Evolutionary conservation across 2,329 filamentous ascomycete genomes (phyloP).

Genomic region (Aspergillus terreus): DNA sequence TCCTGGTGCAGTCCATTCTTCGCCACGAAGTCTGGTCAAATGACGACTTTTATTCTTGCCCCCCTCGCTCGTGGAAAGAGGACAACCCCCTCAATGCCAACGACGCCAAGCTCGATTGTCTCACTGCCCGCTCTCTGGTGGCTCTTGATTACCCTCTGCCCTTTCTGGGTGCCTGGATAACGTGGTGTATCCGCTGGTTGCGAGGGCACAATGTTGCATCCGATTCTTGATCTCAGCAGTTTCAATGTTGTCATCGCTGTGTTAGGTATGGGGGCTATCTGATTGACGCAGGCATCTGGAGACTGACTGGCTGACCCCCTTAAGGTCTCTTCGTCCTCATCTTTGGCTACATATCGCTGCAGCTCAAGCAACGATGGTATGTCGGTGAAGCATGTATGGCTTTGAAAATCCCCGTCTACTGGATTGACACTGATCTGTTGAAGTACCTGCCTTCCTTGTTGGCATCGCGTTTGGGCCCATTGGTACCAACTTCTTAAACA

Average conservation of each 20-base stretch:
- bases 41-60: neutral
- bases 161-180: neutral
- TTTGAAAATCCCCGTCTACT: neutral
- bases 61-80: neutral
- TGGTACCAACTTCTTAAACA: slow-evolving; percentile 51
- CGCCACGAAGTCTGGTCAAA: too few species aligned
- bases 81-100: neutral
- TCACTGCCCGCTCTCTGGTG: too few species aligned
- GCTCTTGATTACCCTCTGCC: too few species aligned
- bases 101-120: too few species aligned
- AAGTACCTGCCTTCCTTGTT: slow-evolving; percentile 54
- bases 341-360: slow-evolving; percentile 33
- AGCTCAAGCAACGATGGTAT: slow-evolving; percentile 38
- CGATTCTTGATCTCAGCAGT: slow-evolving; percentile 32
- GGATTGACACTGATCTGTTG: slow-evolving; percentile 1
- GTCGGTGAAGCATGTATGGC: slow-evolving; percentile 38
- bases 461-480: slow-evolving; percentile 56
- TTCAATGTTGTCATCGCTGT: slow-evolving; percentile 33
- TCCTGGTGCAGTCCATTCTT: neutral
- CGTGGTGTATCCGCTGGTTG: neutral
- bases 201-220: slow-evolving; percentile 28
- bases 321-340: slow-evolving; percentile 31
- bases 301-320: slow-evolving; percentile 4
- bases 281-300: neutral
- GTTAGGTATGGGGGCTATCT: slow-evolving; percentile 21